phyloP scores from a whole-genome alignment of 1,284 basidiomycete species.

The Flammula alnicola region DNA sequence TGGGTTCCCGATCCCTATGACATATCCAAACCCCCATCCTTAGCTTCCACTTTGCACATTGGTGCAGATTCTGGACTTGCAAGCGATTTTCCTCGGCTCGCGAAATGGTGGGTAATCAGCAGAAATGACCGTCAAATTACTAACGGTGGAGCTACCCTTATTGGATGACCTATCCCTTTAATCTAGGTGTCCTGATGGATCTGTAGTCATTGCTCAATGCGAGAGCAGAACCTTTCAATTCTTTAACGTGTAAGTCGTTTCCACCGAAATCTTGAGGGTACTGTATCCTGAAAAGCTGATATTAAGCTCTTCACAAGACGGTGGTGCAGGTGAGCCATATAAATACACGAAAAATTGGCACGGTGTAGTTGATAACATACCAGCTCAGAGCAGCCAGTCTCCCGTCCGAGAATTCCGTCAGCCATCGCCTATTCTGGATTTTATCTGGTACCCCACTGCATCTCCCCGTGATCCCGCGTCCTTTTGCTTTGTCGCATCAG shows the following conservation, averaged over 20 bases:
- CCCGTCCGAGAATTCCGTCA: no score
- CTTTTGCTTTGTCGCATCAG: constrained; percentile 81
- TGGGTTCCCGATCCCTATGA: neutral
- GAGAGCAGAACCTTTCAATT: no score
- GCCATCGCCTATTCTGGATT: constrained; percentile 75
- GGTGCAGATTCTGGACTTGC: no score
- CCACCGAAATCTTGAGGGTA: neutral
- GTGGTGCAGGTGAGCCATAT: no score
- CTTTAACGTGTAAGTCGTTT: constrained; percentile 42
- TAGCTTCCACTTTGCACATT: no score
- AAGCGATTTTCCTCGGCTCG: neutral
- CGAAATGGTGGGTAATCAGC: neutral
- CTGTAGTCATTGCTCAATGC: constrained; percentile 58
- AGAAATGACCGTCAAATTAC: no score
- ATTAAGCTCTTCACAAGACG: neutral
- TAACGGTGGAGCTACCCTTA: no score
- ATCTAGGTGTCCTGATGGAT: constrained; percentile 69
- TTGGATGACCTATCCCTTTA: neutral
- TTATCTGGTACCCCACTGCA: constrained; percentile 82
- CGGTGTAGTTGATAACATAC: neutral
- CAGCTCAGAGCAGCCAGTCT: neutral
- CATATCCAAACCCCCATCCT: no score
- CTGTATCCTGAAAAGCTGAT: neutral
- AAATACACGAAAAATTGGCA: neutral
- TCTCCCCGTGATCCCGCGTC: constrained; percentile 57